phyloP scores from a whole-genome alignment of 441 rosid genomes.

The Breynia disticha region DNA sequence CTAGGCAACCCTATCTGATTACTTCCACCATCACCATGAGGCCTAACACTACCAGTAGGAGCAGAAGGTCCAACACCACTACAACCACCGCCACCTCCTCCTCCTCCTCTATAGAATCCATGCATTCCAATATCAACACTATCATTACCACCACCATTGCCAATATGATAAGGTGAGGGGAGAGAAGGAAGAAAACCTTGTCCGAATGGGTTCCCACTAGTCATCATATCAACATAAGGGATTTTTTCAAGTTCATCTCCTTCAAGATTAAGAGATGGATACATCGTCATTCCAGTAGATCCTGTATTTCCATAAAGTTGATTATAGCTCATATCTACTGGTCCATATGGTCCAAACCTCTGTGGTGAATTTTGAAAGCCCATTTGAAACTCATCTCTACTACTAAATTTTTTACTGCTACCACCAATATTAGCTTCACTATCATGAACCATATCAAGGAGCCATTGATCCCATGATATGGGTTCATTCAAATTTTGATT shows the following conservation, averaged over 20 bases:
- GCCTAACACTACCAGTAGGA: too few species aligned
- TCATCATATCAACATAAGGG: not conserved
- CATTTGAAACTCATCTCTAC: not conserved
- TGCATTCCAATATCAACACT: slow-evolving; percentile 1
- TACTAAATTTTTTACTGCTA: not conserved
- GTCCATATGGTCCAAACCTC: too few species aligned
- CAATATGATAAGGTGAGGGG: not conserved
- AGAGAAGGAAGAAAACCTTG: not conserved
- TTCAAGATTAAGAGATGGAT: too few species aligned
- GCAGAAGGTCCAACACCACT: too few species aligned
- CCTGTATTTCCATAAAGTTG: too few species aligned
- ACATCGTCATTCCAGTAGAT: too few species aligned
- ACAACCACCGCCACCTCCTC: not conserved
- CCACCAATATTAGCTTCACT: not conserved
- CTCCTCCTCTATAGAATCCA: slow-evolving; percentile 7
- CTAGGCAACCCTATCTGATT: too few species aligned
- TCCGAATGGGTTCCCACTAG: not conserved
- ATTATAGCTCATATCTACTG: too few species aligned
- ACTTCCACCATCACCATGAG: too few species aligned
- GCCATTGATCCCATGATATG: slow-evolving; percentile 17
- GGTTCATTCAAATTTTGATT: too few species aligned
- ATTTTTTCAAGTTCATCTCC: too few species aligned
- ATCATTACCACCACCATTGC: not conserved
- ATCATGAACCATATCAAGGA: slow-evolving; percentile 10
- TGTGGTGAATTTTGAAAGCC: too few species aligned